Percentiles rank a stretch among this genome's conserved stretches.
These are phyloP conservation scores for Erodium texanum DNA, from an alignment of 441 rosid genomes.

Conservation along the genomic window DNA sequence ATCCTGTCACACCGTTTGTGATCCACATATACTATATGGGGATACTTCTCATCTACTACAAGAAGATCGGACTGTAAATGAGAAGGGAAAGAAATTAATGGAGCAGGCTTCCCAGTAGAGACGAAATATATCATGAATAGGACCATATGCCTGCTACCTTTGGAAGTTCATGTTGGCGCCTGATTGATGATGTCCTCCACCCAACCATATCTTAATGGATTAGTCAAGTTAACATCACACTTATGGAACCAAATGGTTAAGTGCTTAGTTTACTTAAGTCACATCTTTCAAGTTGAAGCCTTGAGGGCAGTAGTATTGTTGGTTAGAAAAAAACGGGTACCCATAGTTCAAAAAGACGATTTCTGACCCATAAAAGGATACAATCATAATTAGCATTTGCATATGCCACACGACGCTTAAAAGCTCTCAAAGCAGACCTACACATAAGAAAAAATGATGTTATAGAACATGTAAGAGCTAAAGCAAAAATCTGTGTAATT, in stretches of 20 bases:
- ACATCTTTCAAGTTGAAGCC: background rate
- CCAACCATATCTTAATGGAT: constrained; percentile 63
- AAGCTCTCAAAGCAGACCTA: constrained; percentile 77
- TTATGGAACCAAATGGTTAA: background rate
- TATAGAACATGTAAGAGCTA: constrained; percentile 10
- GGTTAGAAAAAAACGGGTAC: background rate
- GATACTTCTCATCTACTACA: constrained; percentile 56
- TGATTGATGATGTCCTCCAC: constrained; percentile 90
- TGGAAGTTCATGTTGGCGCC: constrained; percentile 78
- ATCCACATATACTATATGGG: constrained; percentile 62
- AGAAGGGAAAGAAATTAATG: constrained; percentile 16
- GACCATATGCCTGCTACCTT: constrained; percentile 30
- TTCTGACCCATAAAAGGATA: constrained; percentile 42
- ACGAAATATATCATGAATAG: background rate
- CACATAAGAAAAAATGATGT: constrained; percentile 23
- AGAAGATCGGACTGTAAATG: constrained; percentile 66
- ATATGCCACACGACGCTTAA: constrained; percentile 83
- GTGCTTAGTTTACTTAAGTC: background rate
- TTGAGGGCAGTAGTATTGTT: background rate
- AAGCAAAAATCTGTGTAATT: constrained; percentile 13
- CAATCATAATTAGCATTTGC: constrained; percentile 80
- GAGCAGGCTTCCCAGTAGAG: background rate
- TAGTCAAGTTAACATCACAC: constrained; percentile 32
- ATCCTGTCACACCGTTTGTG: constrained; percentile 21
- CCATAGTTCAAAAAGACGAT: constrained; percentile 8